Conservation (phyloP, 2,329 filamentous ascomycete species). For the Tympanopsis confertula region DNA sequence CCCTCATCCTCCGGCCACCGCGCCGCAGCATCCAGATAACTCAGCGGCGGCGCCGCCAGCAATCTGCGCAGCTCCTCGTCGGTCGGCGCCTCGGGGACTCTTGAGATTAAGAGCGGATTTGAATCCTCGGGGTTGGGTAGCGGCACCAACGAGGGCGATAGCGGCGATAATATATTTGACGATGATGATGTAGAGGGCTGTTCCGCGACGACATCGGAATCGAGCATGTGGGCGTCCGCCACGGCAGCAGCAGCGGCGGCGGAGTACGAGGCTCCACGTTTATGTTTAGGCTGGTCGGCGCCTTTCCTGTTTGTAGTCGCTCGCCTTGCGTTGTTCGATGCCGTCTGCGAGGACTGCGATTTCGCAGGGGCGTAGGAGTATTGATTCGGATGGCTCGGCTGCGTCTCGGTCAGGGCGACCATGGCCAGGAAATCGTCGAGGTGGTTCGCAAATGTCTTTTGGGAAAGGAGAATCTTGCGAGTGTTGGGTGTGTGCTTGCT, state of each 20-base stretch:
- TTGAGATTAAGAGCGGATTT: constrained; percentile 45
- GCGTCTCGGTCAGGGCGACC: constrained; percentile 28
- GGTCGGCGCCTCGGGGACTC: constrained; percentile 44
- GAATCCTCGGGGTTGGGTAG: constrained; percentile 32
- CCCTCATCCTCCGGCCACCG: constrained; percentile 24
- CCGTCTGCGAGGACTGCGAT: constrained; percentile 13
- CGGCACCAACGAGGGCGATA: constrained; percentile 7
- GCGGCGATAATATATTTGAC: too few species aligned
- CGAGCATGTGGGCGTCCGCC: too few species aligned
- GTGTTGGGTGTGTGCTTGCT: constrained; percentile 58
- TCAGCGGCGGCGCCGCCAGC: constrained; percentile 51
- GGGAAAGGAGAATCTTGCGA: constrained; percentile 65
- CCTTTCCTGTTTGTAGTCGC: neutral
- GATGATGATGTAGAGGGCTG: neutral
- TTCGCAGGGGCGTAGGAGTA: constrained; percentile 10
- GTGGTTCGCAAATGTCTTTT: constrained; percentile 76
- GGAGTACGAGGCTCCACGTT: too few species aligned
- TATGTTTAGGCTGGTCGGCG: neutral
- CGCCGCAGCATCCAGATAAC: constrained; percentile 52
- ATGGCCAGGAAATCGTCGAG: constrained; percentile 60
- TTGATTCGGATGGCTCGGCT: constrained; percentile 6
- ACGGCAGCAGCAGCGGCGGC: neutral
- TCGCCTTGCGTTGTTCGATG: too few species aligned
- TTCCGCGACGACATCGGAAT: too few species aligned
- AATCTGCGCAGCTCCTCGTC: constrained; percentile 53